Evolutionary conservation across 179 eudicot genomes (phyloP), one percentile per base, ranked within the genome.

Genomic region (Vitellaria paradoxa): DNA sequence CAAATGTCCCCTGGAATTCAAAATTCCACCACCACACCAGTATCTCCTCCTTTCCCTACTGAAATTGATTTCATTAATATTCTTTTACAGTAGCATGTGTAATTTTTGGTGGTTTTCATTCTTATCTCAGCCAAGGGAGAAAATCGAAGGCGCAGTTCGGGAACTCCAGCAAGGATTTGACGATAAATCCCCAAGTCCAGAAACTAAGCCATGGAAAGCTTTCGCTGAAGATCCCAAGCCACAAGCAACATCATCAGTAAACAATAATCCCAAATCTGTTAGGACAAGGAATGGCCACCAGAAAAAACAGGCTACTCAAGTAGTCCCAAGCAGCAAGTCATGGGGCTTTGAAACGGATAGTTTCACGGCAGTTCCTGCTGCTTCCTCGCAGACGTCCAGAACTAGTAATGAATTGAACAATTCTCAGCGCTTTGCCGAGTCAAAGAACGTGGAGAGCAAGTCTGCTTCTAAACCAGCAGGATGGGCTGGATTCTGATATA

Each of bases 401-500:
- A 77, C 89, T 30, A 57, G 83, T 68, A 82, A 81, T 23, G 92
- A 87, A 66, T 85, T 85, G 17, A 85, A 77, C 37, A 30, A 30
- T 30, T 30, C 37, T 56, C 91, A 86, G 77, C 87, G 87, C 2
- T 84, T 88, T 72, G 88, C 84, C 40, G 91, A 88, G 79, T 73
- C 92, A n/a, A 88, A 86, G 82, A 89, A 84, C 63, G 52, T 37
- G 30, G 89, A 88, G 55, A 92, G 82, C 84, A 94, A 89, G 86
- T 46, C 85, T 2, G 77, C 86, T 56, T 81, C 98, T 57, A 97
- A 94, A 80, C 97, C 98, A 59, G 93, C 98, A 71, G 98, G 99
- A 70, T 96, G 97, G 98, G 96, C 99, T 74, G 98, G 97, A 61
- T 96, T 96, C 82, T 94, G 72, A 86, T 76, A n/a, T 26, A 10